Percentiles rank a stretch among this genome's conserved stretches.
Evolutionary conservation across 345 rosid genomes (phyloP).

Genomic region (Reutealis trisperma): DNA sequence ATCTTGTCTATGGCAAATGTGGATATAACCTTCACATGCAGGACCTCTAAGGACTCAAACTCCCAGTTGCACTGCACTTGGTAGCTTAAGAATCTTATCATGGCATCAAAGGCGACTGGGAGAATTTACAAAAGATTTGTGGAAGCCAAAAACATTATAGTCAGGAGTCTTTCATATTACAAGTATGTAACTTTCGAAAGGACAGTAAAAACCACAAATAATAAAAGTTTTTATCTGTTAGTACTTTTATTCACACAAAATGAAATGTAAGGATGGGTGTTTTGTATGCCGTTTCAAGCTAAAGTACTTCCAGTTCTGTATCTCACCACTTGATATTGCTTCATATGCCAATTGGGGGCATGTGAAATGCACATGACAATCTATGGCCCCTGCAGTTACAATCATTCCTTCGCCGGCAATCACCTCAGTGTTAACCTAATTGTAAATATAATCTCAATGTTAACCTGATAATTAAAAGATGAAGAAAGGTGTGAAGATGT

Average conservation of each 20-base stretch:
- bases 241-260: background rate
- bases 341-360: slow-evolving; percentile 92
- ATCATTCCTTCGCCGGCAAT: slow-evolving; percentile 94
- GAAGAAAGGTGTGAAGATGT: slow-evolving; percentile 20
- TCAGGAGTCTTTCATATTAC: background rate
- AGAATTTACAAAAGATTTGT: background rate
- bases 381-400: slow-evolving; percentile 93
- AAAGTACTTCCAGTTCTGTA: slow-evolving; percentile 13
- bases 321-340: slow-evolving; percentile 96
- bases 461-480: slow-evolving; percentile 30
- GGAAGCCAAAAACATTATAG: background rate
- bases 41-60: background rate
- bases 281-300: slow-evolving; percentile 8
- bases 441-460: slow-evolving; percentile 1
- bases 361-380: slow-evolving; percentile 95
- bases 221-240: background rate
- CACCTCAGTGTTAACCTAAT: slow-evolving; percentile 72
- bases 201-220: background rate
- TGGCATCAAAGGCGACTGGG: background rate
- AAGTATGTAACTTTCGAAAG: background rate
- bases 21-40: background rate
- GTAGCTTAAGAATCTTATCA: background rate
- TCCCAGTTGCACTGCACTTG: background rate
- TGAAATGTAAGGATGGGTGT: background rate
- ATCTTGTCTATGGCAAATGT: background rate